Evolutionary conservation across 495 filamentous ascomycete species (phyloP).

Genomic region (Penicillium lagena): DNA sequence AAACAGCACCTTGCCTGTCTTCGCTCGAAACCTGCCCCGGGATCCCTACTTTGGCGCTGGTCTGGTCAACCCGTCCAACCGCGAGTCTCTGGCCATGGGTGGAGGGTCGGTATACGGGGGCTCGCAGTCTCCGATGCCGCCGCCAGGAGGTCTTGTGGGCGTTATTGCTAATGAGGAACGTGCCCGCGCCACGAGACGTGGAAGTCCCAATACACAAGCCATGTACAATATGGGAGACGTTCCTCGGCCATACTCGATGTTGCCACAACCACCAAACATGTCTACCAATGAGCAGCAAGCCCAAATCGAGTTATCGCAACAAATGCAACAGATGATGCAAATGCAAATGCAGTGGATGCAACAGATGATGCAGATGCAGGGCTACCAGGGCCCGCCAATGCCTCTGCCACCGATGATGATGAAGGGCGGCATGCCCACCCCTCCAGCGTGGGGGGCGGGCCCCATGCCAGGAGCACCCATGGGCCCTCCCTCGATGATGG

Average conservation of each 20-base stretch:
- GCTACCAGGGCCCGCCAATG: conserved; percentile 20
- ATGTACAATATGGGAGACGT: conserved; percentile 33
- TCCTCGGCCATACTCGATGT: conserved; percentile 44
- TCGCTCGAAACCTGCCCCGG: conserved; percentile 78
- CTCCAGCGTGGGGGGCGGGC: conserved; percentile 1
- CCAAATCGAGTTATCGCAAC: conserved; percentile 76
- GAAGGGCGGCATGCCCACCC: conserved; percentile 14
- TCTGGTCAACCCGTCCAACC: conserved; percentile 63
- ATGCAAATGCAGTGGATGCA: conserved; percentile 88
- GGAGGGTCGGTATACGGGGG: conserved; percentile 53
- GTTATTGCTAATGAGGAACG: conserved; percentile 85
- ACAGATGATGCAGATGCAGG: conserved; percentile 70
- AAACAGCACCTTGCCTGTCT: conserved; percentile 58
- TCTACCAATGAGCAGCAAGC: conserved; percentile 61
- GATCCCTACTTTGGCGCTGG: conserved; percentile 87
- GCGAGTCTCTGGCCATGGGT: conserved; percentile 71
- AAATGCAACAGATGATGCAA: conserved; percentile 86
- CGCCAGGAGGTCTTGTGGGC: conserved; percentile 75
- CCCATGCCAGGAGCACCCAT: conserved; percentile 8
- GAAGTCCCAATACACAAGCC: conserved; percentile 63
- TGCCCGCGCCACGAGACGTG: conserved; percentile 66
- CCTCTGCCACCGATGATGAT: conserved; percentile 13
- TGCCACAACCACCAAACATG: conserved; percentile 6
- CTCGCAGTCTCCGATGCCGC: conserved; percentile 35
- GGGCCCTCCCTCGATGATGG: conserved; percentile 8